Evolutionary conservation across 2,329 filamentous ascomycete species (phyloP).

Genomic region (Xylariomycetidae sp.): DNA sequence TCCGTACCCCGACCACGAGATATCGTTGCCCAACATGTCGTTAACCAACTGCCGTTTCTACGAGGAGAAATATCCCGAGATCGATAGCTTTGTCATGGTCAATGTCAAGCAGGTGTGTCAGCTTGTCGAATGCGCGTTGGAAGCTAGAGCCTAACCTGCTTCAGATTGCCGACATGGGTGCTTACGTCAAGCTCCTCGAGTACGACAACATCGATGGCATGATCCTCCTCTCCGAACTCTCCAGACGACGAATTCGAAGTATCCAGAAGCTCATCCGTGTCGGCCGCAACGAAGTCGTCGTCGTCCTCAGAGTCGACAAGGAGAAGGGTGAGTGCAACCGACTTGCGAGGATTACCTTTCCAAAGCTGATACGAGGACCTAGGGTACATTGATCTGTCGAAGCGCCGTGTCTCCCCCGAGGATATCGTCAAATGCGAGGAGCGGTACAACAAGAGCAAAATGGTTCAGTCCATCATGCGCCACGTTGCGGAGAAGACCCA

Average conservation of each 20-base stretch:
- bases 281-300: constrained; percentile 96
- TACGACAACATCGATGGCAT: constrained; percentile 99
- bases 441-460: constrained; percentile 99
- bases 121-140: constrained; percentile 3
- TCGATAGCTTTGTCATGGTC: constrained; percentile 99
- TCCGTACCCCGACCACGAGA: constrained; percentile 14
- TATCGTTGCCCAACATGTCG: constrained; percentile 65
- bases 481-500: constrained; percentile 97
- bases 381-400: constrained; percentile 97
- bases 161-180: constrained; percentile 98
- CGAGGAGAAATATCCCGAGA: constrained; percentile 95
- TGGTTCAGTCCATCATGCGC: constrained; percentile 97
- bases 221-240: constrained; percentile 97
- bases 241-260: constrained; percentile 93
- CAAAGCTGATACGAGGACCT: constrained; percentile 18
- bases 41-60: constrained; percentile 96
- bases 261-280: constrained; percentile 99
- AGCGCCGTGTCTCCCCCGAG: constrained; percentile 94
- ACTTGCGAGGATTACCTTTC: constrained; percentile 7
- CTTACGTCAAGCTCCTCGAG: constrained; percentile 98
- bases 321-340: constrained; percentile 67
- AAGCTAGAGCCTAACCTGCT: constrained; percentile 12
- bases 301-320: constrained; percentile 97
- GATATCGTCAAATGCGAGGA: constrained; percentile 99
- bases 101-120: constrained; percentile 85